Conservation (phyloP, 1,284 basidiomycete species). For the Amylostereum chailletii region DNA sequence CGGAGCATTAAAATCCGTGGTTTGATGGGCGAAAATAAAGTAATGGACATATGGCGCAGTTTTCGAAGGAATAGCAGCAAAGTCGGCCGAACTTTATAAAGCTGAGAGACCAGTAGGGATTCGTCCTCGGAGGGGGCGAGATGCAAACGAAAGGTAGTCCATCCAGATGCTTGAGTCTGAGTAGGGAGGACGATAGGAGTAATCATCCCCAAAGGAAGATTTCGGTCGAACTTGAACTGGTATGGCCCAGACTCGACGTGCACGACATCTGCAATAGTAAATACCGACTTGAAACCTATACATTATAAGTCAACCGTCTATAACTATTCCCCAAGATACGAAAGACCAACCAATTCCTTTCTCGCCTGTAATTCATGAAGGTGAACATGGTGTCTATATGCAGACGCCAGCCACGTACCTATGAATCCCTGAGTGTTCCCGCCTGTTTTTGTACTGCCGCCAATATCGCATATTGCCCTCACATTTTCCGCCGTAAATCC, state of each 20-base stretch:
- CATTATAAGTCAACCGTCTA: not conserved
- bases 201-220: conserved; percentile 15
- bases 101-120: no score
- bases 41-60: no score
- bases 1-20: not conserved
- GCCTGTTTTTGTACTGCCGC: conserved; percentile 16
- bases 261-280: conserved; percentile 16
- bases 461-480: conserved; percentile 16
- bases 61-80: no score
- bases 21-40: not conserved
- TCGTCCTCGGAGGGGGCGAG: no score
- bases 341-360: conserved; percentile 17
- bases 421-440: conserved; percentile 14
- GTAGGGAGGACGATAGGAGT: no score
- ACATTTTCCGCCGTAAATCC: conserved; percentile 16
- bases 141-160: no score
- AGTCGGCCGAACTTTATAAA: no score
- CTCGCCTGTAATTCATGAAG: conserved; percentile 16
- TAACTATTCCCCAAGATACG: no score
- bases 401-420: no score
- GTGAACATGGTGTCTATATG: no score
- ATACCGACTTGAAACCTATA: conserved; percentile 18
- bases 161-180: no score
- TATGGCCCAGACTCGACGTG: conserved; percentile 14
- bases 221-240: conserved; percentile 15